phyloP scores from a whole-genome alignment of 331 rosid species.

The Rhamnella rubrinervis region DNA sequence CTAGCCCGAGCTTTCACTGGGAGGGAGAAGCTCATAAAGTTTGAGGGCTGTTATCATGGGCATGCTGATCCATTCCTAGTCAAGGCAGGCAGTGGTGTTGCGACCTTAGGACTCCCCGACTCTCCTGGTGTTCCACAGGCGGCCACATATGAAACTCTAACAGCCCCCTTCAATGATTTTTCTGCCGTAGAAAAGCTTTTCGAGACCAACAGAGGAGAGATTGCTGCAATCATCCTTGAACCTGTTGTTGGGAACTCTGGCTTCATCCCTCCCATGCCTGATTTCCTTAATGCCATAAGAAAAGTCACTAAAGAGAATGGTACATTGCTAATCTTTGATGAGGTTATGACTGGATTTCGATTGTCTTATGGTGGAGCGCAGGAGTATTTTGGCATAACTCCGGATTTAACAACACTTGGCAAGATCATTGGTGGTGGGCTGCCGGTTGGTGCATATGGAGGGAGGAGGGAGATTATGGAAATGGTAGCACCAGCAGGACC shows the following conservation, averaged over 20 bases:
- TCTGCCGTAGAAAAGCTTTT: constrained; percentile 71
- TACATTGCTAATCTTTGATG: constrained; percentile 82
- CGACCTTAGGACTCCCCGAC: constrained; percentile 95
- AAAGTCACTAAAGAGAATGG: constrained; percentile 66
- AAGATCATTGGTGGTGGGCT: constrained; percentile 98
- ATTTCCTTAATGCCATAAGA: constrained; percentile 66
- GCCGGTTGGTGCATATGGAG: constrained; percentile 95
- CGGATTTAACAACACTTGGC: constrained; percentile 81
- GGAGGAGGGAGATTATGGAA: constrained; percentile 91
- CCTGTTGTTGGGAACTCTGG: constrained; percentile 98
- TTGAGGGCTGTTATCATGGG: constrained; percentile 98
- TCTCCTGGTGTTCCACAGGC: constrained; percentile 95
- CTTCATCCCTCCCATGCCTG: constrained; percentile 66
- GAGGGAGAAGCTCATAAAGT: constrained; percentile 71
- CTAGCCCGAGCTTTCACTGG: constrained; percentile 85
- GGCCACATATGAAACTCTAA: constrained; percentile 79
- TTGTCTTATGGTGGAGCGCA: constrained; percentile 95
- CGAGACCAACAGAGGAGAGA: constrained; percentile 62
- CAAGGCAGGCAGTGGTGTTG: constrained; percentile 97
- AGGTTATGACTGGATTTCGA: constrained; percentile 98
- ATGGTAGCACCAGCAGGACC: constrained; percentile 99
- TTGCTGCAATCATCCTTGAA: constrained; percentile 78
- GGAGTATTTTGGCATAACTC: constrained; percentile 82
- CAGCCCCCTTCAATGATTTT: constrained; percentile 69
- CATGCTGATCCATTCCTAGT: constrained; percentile 98